A percentile compares a stretch with the other conserved stretches of the same genome.
phyloP scores from a whole-genome alignment of 148 eudicot species.

The Vaccinium darrowii region DNA sequence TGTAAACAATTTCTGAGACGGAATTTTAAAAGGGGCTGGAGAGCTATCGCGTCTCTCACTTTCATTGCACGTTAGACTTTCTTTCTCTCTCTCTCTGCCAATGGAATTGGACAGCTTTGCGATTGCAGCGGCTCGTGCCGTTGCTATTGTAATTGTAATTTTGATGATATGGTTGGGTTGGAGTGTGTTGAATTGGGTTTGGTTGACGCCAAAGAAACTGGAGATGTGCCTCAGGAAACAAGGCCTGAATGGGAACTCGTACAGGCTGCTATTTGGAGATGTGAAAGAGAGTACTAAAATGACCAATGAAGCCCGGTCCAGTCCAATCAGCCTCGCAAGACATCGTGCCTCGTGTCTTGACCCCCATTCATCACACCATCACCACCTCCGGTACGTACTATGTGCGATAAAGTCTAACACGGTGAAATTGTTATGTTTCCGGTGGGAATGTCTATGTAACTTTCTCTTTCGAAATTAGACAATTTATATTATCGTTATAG shows the following conservation, averaged over 20 bases:
- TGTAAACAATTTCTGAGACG: too few relatives aligned
- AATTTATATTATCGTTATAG: too few relatives aligned
- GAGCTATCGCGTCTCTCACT: too few relatives aligned
- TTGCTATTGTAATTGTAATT: not conserved
- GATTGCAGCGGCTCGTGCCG: not conserved
- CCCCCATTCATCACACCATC: conserved; percentile 14
- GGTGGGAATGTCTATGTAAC: too few relatives aligned
- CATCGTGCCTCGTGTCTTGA: conserved; percentile 16
- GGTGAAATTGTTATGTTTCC: not conserved
- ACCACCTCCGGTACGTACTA: conserved; percentile 12
- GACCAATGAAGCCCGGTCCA: conserved; percentile 20
- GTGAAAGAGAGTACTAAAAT: conserved; percentile 5
- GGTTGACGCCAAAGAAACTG: conserved; percentile 25
- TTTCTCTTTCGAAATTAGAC: too few relatives aligned
- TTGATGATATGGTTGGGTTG: conserved; percentile 14
- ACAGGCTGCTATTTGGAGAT: conserved; percentile 23
- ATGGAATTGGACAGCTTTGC: not conserved
- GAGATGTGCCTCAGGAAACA: conserved; percentile 24
- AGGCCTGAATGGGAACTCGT: conserved; percentile 25
- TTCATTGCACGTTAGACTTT: too few relatives aligned
- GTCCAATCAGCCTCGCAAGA: conserved; percentile 24
- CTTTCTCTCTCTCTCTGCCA: not conserved
- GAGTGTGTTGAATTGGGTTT: conserved; percentile 15
- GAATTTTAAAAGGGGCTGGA: too few relatives aligned
- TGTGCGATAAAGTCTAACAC: too few relatives aligned